Evolutionary conservation across 345 rosid genomes (phyloP).

Genomic region (Lagerstroemia speciosa): DNA sequence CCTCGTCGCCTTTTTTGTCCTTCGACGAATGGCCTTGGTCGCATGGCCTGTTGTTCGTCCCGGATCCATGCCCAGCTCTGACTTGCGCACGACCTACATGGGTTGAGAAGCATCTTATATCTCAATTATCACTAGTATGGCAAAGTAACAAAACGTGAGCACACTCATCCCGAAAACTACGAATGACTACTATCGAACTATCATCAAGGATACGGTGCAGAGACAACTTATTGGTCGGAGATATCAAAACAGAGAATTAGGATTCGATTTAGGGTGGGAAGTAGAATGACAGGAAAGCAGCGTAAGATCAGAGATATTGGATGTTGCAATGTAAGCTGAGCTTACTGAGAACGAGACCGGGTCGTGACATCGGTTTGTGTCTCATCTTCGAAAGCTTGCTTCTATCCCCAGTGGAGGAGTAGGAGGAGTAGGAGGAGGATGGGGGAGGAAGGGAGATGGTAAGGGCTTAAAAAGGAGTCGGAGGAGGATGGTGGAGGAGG

Average conservation of each 20-base stretch:
- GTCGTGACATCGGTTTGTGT: slow-evolving; percentile 27
- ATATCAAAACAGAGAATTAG: not conserved
- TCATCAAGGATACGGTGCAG: not conserved
- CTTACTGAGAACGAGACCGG: slow-evolving; percentile 12
- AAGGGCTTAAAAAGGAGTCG: not conserved
- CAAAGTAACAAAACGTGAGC: not conserved
- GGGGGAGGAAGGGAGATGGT: not conserved
- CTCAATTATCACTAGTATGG: not conserved
- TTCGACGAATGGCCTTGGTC: not conserved
- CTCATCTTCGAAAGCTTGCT: slow-evolving; percentile 30
- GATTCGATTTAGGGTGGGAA: not conserved
- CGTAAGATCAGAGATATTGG: not conserved
- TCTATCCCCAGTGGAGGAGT: slow-evolving; percentile 2
- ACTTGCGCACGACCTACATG: not conserved
- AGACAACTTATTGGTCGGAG: not conserved
- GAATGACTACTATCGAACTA: not conserved
- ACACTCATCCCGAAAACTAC: not conserved
- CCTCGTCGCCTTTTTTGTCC: slow-evolving; percentile 13
- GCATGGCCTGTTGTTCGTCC: not conserved
- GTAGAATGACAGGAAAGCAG: not conserved
- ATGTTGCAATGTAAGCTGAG: not conserved
- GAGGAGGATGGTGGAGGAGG: not conserved
- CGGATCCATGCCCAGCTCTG: not conserved
- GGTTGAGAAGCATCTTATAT: not conserved
- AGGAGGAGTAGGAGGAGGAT: not conserved